Base-by-base conservation (phyloP, 2,329 filamentous ascomycete genomes). In the Trichophyton simii region DNA sequence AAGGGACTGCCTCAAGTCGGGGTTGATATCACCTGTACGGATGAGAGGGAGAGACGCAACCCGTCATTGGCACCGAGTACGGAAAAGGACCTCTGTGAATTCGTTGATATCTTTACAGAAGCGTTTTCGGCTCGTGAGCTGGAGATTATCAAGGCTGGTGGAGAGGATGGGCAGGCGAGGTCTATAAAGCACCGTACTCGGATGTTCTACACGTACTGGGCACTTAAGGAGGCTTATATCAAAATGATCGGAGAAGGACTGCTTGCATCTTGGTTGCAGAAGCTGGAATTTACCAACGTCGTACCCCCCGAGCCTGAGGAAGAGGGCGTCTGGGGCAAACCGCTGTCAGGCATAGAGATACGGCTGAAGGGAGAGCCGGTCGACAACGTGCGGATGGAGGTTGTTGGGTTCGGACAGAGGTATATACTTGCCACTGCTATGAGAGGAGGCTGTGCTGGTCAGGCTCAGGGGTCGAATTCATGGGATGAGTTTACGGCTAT, bases 191-290 rank as follows among this genome's bases (percentile, higher is more conserved):
- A 80, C 18, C 82, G 84, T 57, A 69, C 85, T 20, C 76, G 84
- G 0, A 75, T 82, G 0, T 87, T 87, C 69, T 87, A 85, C 65
- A 80, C 83, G 0, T 84, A 81, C 67, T 87, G 83, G 80, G 82
- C 80, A 66, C 79, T 84, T 61, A 86, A 86, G 68, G 84, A 87
- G 68, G 82, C 84, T 0, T 86, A 85, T 70, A 82, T 86, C 68
- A 87, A 86, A 73, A 81, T 87, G 68, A 82, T 82, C 3, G 84
- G 84, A 5, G 83, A 86, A 68, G 84, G 82, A 0, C 71, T 87
- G 18, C 73, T 86, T 6, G 84, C 83, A 0, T 75, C 77, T 1
- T 86, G 83, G 84, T 73, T 86, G 38, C 77, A 78, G 61, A 76
- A 83, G 50, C 70, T 86, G 22, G 83, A 86, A 63, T 87, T 87